Evolutionary conservation across 176 grass and related monocot genomes (phyloP).

Genomic region (Ensete glaucum): DNA sequence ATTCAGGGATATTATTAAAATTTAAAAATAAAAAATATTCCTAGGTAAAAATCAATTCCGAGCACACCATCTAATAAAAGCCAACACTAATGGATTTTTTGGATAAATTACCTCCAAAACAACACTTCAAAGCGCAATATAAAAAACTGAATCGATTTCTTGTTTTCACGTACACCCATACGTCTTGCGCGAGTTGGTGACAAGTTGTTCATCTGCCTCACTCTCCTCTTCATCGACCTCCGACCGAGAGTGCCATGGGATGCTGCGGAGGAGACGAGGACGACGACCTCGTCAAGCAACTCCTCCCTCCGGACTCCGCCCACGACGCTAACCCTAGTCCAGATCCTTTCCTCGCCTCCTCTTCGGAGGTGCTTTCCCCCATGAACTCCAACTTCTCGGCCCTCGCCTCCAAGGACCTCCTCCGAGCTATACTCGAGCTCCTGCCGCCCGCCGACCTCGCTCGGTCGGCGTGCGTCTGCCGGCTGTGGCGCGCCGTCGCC

Average conservation of each 20-base stretch:
- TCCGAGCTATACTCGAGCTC: slow-evolving; percentile 54
- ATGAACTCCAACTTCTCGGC: slow-evolving; percentile 43
- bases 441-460: slow-evolving; percentile 54
- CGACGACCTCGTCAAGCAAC: slow-evolving; percentile 9
- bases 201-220: too few relatives aligned
- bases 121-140: too few relatives aligned
- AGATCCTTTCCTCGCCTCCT: not conserved
- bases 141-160: too few relatives aligned
- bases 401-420: slow-evolving; percentile 48
- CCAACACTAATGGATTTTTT: too few relatives aligned
- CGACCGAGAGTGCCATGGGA: slow-evolving; percentile 18
- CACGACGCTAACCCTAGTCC: not conserved
- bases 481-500: slow-evolving; percentile 55
- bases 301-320: not conserved
- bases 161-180: too few relatives aligned
- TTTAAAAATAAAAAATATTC: too few relatives aligned
- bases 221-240: too few relatives aligned
- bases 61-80: too few relatives aligned
- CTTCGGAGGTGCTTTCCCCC: not conserved
- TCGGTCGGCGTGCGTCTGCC: slow-evolving; percentile 75
- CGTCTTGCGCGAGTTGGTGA: too few relatives aligned
- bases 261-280: slow-evolving; percentile 29
- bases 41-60: too few relatives aligned
- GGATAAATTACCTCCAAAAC: too few relatives aligned
- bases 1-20: too few relatives aligned